Evolutionary conservation across 768 basidiomycete genomes (phyloP), one percentile per base, ranked within the genome.

Genomic region (Tricholoma sp.): DNA sequence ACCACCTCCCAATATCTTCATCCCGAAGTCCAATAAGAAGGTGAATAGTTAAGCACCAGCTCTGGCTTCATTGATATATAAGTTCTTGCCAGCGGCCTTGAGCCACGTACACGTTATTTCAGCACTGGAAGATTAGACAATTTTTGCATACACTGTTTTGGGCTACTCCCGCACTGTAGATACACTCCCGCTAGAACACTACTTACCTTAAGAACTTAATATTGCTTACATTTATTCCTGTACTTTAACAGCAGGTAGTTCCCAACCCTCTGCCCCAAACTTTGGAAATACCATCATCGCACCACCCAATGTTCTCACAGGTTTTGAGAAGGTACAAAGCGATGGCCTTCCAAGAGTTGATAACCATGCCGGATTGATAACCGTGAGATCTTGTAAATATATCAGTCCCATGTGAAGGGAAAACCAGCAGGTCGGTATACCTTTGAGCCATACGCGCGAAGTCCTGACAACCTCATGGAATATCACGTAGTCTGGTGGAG

Each of bases 321-420:
- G 90, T 70, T 94, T 94, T 6, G 91, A 94, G 69, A 91, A 97
- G 1, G 88, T 88, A 70, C 95, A 98, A 20, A 98, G 72, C 0
- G 87, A 76, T n/a, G 80, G 75, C 53, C 82, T 86, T 9, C 90
- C 95, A 7, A 98, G 78, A 0, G 80, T 78, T 2, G 91, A 78
- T 34, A 99, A 72, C 97, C 97, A 99, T 8, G 82, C 79, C 1
- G 93, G 81, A 69, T 98, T 95, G 59, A 98, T 77, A 33, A 86
- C 77, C 0, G 96, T 98, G 20, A 95, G 63, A 18, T 86, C 94
- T 92, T 61, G 17, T 54, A 2, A 34, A 8, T 6, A 56, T 15
- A 55, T 58, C 33, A 44, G 13, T 9, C 29, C 12, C n/a, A 31
- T 8, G 2, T 31, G 28, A 32, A 24, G 31, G 7, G n/a, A 55